Evolutionary conservation across 192 early-diverging fungal species (phyloP).

Genomic region (Umbelopsis sp.): DNA sequence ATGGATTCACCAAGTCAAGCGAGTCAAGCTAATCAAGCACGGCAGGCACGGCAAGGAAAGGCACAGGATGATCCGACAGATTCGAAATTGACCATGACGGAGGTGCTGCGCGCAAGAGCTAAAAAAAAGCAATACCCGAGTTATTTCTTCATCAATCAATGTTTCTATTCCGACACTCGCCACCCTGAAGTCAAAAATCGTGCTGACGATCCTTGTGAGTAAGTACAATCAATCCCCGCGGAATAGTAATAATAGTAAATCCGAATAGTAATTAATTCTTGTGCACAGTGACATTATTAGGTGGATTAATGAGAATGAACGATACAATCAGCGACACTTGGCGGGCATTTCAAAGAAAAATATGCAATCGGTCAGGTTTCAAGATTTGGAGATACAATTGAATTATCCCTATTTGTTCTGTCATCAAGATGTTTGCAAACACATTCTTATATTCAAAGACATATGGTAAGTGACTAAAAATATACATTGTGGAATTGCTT

Average conservation of each 20-base stretch:
- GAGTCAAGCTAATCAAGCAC: too few relatives aligned
- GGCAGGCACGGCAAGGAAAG: constrained; percentile 2
- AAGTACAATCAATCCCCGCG: constrained; percentile 6
- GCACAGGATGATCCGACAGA: constrained; percentile 18
- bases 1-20: constrained; percentile 33
- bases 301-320: constrained; percentile 62
- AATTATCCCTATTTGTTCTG: constrained; percentile 71
- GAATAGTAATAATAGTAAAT: background rate
- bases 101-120: background rate
- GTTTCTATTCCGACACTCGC: constrained; percentile 74
- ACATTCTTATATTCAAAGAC: constrained; percentile 69
- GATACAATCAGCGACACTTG: constrained; percentile 44
- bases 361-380: constrained; percentile 64
- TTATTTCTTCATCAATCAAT: constrained; percentile 78
- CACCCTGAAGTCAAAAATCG: constrained; percentile 33
- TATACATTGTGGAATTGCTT: background rate
- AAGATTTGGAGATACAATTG: constrained; percentile 63
- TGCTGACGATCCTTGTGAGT: constrained; percentile 18
- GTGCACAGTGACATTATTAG: constrained; percentile 60
- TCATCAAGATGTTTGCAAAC: constrained; percentile 82
- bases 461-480: constrained; percentile 50
- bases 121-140: constrained; percentile 28
- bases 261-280: background rate
- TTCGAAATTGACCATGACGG: constrained; percentile 47
- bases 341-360: constrained; percentile 2